Base-by-base conservation (phyloP, 2,329 filamentous ascomycete genomes). In the Sporothrix variecibatus region DNA sequence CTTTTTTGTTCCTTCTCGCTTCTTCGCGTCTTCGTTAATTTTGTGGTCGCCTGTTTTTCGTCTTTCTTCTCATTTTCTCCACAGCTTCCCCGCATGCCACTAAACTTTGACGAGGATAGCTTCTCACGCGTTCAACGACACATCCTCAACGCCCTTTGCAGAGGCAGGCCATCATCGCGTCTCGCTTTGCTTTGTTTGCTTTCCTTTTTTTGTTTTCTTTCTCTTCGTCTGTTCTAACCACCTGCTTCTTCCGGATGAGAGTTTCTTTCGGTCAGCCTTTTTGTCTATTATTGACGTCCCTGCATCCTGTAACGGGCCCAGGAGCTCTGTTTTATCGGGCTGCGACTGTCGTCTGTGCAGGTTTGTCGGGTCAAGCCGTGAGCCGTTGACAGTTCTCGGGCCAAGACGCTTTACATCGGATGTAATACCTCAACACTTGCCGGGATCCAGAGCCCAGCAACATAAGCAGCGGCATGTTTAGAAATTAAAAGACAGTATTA, bases 391-490 rank as follows among this genome's bases (percentile, higher is more conserved):
- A 38, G 23, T 15, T 58, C 15, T 62, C 31, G 58, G 58, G 58
- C n/a, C 31, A 62, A 38, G 58, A 40, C 34, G 58, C 7, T 40
- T 64, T 64, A 38, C 58, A 64, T 40, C 58, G 58, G 58, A 64
- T 38, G 56, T 38, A 6, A n/a, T 23, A 17, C 31, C 4, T 40
- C 31, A 2, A 17, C 26, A 20, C 31, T 43, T 60, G 56, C 56
- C 17, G 15, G 56, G 56, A 6, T 34, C 26, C 12, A 34, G 56
- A 15, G 20, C 28, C 43, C 12, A 49, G 43, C 43, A 49, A 43
- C 40, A n/a, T 62, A n/a, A 62, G 31, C 17, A 23, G 9, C 8
- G 31, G 56, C 56, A 31, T 58, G 56, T 31, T 31, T 58, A 58
- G 9, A 31, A 58, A 58, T 26, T 17, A 9, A 12, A 28, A 31